A percentile compares a stretch with the other conserved stretches of the same genome.
Evolutionary conservation across 2,329 filamentous ascomycete genomes (phyloP).

Genomic region (Setomelanomma holmii): DNA sequence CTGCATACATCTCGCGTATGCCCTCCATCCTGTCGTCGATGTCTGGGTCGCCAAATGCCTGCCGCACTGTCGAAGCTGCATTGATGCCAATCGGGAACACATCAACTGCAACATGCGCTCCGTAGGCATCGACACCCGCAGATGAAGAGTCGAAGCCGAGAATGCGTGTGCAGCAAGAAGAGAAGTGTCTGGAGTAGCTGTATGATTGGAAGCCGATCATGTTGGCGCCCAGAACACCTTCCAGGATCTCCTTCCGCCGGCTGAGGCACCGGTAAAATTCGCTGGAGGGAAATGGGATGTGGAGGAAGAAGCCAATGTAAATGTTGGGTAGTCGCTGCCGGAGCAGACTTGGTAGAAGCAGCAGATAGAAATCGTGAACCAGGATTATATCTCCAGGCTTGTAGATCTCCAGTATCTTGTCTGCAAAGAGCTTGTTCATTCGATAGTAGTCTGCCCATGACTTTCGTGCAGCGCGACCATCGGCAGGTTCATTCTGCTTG

Average conservation of each 20-base stretch:
- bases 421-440: slow-evolving; percentile 91
- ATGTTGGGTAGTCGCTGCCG: slow-evolving; percentile 86
- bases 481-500: slow-evolving; percentile 89
- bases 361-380: slow-evolving; percentile 92
- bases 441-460: slow-evolving; percentile 93
- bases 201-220: slow-evolving; percentile 95
- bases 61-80: slow-evolving; percentile 75
- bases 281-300: slow-evolving; percentile 93
- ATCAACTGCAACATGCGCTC: slow-evolving; percentile 85
- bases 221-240: slow-evolving; percentile 88
- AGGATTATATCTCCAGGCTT: slow-evolving; percentile 91
- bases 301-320: slow-evolving; percentile 93
- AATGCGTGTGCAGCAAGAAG: slow-evolving; percentile 90
- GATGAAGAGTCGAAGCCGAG: slow-evolving; percentile 88
- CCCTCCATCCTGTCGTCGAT: slow-evolving; percentile 75
- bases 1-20: slow-evolving; percentile 79
- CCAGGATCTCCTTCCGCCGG: slow-evolving; percentile 86
- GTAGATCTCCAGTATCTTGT: slow-evolving; percentile 86
- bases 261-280: slow-evolving; percentile 92
- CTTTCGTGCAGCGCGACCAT: slow-evolving; percentile 79
- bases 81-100: slow-evolving; percentile 97
- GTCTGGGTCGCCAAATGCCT: slow-evolving; percentile 74
- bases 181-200: slow-evolving; percentile 93
- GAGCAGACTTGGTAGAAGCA: slow-evolving; percentile 86
- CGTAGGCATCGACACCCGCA: slow-evolving; percentile 86